These are phyloP conservation scores for Sugiyamaella marilandica DNA, from an alignment of 805 yeast species.

Conservation along the genomic window DNA sequence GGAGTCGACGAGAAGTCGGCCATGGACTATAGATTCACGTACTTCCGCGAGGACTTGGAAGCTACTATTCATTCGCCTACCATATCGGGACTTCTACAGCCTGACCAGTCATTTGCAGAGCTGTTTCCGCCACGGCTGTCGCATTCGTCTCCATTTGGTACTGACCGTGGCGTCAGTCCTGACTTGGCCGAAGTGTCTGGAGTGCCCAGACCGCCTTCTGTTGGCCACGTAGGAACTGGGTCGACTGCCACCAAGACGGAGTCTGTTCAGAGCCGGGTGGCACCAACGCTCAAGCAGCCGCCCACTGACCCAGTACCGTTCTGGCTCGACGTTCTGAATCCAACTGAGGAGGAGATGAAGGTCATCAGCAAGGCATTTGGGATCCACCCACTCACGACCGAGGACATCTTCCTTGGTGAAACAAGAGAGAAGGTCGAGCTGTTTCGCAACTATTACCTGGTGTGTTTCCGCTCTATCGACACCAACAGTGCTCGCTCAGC, in stretches of 20 bases:
- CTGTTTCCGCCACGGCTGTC: slow-evolving; percentile 42
- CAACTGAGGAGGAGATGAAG: slow-evolving; percentile 96
- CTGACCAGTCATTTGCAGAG: slow-evolving; percentile 56
- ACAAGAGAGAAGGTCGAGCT: slow-evolving; percentile 93
- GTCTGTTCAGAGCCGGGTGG: neutral
- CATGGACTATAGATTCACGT: slow-evolving; percentile 74
- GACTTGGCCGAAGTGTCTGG: neutral
- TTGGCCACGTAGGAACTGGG: neutral
- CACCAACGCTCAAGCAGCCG: neutral
- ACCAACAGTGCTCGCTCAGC: slow-evolving; percentile 38
- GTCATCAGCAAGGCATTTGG: slow-evolving; percentile 86
- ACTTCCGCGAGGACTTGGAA: slow-evolving; percentile 83
- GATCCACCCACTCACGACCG: slow-evolving; percentile 93
- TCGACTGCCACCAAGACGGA: neutral
- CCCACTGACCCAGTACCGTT: slow-evolving; percentile 41
- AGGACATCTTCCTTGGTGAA: slow-evolving; percentile 89
- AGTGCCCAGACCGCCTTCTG: neutral
- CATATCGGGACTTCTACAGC: slow-evolving; percentile 71
- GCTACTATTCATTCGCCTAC: slow-evolving; percentile 89
- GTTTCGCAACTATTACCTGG: slow-evolving; percentile 83
- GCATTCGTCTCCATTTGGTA: slow-evolving; percentile 3
- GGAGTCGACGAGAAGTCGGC: slow-evolving; percentile 37
- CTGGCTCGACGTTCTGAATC: slow-evolving; percentile 91
- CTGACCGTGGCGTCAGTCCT: slow-evolving; percentile 8
- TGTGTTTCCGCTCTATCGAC: slow-evolving; percentile 82